A percentile compares a stretch with the other conserved stretches of the same genome.
Conservation (phyloP, 192 early-diverging fungal genomes). For the Backusella tarrabulga region DNA sequence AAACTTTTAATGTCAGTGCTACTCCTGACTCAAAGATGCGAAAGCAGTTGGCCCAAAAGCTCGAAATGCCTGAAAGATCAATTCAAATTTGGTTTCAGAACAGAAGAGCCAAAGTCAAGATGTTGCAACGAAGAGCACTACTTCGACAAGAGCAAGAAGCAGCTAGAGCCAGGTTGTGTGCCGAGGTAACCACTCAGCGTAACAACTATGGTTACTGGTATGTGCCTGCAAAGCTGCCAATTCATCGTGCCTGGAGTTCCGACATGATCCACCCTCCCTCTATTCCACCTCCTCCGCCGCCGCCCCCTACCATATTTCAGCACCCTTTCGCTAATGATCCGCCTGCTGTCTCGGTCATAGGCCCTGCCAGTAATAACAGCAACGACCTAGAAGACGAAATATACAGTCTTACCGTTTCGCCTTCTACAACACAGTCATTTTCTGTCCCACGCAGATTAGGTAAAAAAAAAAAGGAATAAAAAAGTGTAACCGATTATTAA, state of each 20-base stretch:
- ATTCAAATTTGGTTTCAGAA: conserved; percentile 90
- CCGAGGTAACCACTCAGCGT: conserved; percentile 1
- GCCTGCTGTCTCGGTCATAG: conserved; percentile 6
- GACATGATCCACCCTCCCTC: conserved; percentile 12
- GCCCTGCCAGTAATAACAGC: not conserved
- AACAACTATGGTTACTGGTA: not conserved
- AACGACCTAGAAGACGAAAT: conserved; percentile 1
- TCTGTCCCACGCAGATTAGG: conserved; percentile 9
- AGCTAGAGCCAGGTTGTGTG: conserved; percentile 23
- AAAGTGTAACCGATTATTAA: not conserved
- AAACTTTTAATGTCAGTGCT: conserved; percentile 62
- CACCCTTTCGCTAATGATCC: not conserved
- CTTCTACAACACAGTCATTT: not conserved
- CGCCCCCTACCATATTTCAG: not conserved
- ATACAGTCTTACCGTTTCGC: not conserved
- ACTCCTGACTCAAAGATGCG: conserved; percentile 65
- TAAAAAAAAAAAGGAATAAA: not conserved
- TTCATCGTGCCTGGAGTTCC: conserved; percentile 32
- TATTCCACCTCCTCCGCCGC: not conserved
- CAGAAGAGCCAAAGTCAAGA: conserved; percentile 74
- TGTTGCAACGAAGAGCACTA: conserved; percentile 34
- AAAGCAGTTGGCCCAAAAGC: conserved; percentile 59
- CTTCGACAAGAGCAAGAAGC: conserved; percentile 30
- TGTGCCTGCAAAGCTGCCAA: conserved; percentile 12
- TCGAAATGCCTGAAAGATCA: conserved; percentile 67